Conservation (phyloP, 257 asterid genomes). For the Penstemon davidsonii region DNA sequence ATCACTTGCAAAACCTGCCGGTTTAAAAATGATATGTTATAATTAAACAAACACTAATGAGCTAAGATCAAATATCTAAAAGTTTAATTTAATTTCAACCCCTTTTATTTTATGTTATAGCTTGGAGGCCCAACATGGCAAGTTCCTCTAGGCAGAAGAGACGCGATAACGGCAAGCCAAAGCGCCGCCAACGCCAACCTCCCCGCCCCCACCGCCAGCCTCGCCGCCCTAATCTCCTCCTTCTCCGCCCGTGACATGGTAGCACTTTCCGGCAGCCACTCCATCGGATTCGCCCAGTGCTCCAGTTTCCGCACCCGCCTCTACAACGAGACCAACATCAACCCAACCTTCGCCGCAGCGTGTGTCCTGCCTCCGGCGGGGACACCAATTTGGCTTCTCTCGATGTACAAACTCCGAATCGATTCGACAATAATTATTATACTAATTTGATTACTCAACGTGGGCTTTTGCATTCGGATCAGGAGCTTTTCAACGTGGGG, state of each 20-base stretch:
- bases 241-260: conserved; percentile 61
- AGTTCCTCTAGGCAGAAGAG: conserved; percentile 61
- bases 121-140: conserved; percentile 59
- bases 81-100: no score
- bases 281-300: conserved; percentile 69
- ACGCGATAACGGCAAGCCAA: conserved; percentile 55
- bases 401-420: conserved; percentile 37
- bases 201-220: conserved; percentile 43
- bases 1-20: no score
- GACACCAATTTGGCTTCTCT: conserved; percentile 43
- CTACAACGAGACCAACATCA: conserved; percentile 64
- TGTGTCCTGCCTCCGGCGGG: conserved; percentile 58
- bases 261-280: conserved; percentile 66
- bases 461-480: conserved; percentile 71
- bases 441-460: conserved; percentile 37
- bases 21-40: no score
- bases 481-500: conserved; percentile 65
- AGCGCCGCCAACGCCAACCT: conserved; percentile 48
- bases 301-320: conserved; percentile 45
- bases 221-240: conserved; percentile 42
- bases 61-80: no score
- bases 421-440: conserved; percentile 53
- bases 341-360: conserved; percentile 42
- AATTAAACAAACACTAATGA: no score
- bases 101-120: conserved; percentile 21